Evolutionary conservation across 2,329 filamentous ascomycete species (phyloP).

Genomic region (Venturia oleaginea): DNA sequence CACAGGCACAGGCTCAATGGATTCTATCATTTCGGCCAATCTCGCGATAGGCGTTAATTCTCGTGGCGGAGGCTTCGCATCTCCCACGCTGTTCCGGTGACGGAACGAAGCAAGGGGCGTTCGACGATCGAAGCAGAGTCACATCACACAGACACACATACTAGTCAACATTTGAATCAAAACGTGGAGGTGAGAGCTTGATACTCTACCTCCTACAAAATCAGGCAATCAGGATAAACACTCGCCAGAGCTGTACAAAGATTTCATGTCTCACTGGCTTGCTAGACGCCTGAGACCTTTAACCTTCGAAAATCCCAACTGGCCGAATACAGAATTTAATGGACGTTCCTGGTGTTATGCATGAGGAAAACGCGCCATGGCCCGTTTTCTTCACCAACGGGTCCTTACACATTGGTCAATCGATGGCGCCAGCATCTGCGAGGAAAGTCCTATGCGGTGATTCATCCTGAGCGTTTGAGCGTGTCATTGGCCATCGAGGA

Average conservation of each 20-base stretch:
- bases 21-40: background rate
- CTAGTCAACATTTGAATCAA: too few species aligned
- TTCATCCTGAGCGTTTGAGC: background rate
- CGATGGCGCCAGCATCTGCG: background rate
- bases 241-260: too few species aligned
- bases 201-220: too few species aligned
- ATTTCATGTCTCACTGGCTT: too few species aligned
- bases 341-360: background rate
- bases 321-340: background rate
- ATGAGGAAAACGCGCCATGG: background rate
- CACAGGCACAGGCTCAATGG: too few species aligned
- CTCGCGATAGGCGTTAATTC: background rate
- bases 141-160: too few species aligned
- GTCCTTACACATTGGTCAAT: background rate
- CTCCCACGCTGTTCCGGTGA: background rate
- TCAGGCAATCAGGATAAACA: too few species aligned
- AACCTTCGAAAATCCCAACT: background rate
- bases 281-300: too few species aligned
- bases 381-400: background rate
- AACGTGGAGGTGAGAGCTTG: too few species aligned
- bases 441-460: background rate
- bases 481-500: background rate
- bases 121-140: too few species aligned
- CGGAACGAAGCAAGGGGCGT: background rate
- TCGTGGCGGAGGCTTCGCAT: background rate